phyloP scores from a whole-genome alignment of 257 asterid genomes.

The Solanum chiquidenum region DNA sequence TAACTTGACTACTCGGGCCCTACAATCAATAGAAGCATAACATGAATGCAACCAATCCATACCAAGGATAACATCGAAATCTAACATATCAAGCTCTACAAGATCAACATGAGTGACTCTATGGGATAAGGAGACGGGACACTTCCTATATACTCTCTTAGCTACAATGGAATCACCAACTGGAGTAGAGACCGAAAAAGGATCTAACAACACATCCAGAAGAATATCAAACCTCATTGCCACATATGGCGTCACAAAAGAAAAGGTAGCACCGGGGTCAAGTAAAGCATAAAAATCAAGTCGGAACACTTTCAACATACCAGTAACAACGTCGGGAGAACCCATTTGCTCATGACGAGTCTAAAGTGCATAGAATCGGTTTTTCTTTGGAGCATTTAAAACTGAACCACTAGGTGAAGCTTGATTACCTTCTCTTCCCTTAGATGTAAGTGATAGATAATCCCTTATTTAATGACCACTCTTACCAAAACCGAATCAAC shows the following conservation, averaged over 20 bases:
- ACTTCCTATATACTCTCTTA: neutral
- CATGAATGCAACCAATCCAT: neutral
- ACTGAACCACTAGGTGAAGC: neutral
- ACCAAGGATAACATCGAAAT: too few relatives aligned
- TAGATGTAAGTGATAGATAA: too few relatives aligned
- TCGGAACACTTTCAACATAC: neutral
- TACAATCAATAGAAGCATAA: neutral
- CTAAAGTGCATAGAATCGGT: neutral
- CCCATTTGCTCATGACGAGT: neutral
- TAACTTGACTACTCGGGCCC: neutral
- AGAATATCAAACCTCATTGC: neutral
- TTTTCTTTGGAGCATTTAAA: too few relatives aligned
- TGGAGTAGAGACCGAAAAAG: neutral
- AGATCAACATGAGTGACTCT: neutral
- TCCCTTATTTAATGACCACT: neutral
- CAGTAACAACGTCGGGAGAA: neutral
- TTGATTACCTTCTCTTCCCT: neutral
- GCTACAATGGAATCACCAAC: neutral
- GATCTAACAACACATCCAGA: neutral
- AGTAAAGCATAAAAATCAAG: neutral
- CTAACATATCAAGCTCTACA: neutral
- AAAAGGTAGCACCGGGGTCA: neutral
- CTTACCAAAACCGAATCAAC: neutral
- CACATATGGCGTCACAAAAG: neutral
- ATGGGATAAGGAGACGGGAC: neutral